Conservation (phyloP, 495 filamentous ascomycete genomes). For the Letharia lupina region DNA sequence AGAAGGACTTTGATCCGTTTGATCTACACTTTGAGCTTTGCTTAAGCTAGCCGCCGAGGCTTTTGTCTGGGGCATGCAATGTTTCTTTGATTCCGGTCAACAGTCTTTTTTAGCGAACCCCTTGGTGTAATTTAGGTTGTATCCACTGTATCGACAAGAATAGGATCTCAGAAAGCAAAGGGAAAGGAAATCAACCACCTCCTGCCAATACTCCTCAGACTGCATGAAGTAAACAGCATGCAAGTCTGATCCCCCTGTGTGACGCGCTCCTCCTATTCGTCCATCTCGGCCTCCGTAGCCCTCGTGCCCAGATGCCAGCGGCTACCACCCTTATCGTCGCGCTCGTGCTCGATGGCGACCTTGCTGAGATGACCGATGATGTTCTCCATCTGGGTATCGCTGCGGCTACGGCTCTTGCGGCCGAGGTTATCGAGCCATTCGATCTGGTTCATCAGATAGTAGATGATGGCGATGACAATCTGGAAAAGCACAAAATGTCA, state of each 20-base stretch:
- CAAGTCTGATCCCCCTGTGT: constrained; percentile 1
- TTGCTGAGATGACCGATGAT: constrained; percentile 67
- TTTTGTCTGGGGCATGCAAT: constrained; percentile 1
- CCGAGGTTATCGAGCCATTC: constrained; percentile 66
- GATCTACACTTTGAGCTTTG: constrained; percentile 7
- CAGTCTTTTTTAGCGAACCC: not conserved
- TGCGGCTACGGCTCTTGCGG: constrained; percentile 63
- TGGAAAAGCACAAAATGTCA: constrained; percentile 5
- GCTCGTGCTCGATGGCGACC: constrained; percentile 65
- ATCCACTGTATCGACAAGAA: constrained; percentile 19
- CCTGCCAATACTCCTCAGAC: not conserved
- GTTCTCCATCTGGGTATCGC: constrained; percentile 75
- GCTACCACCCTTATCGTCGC: constrained; percentile 44
- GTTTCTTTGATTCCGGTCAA: not conserved
- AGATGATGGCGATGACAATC: constrained; percentile 65
- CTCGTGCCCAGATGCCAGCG: constrained; percentile 54
- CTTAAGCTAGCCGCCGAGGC: constrained; percentile 10
- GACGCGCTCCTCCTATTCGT: constrained; percentile 43
- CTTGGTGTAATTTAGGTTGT: constrained; percentile 10
- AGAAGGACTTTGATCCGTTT: constrained; percentile 3
- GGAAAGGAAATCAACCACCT: constrained; percentile 2
- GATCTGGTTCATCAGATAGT: constrained; percentile 64
- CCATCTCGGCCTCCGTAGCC: constrained; percentile 59
- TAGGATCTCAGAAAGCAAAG: constrained; percentile 8
- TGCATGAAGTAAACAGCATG: not conserved